Conservation (phyloP, 192 early-diverging fungal genomes). For the Chytriomyces sp. region DNA sequence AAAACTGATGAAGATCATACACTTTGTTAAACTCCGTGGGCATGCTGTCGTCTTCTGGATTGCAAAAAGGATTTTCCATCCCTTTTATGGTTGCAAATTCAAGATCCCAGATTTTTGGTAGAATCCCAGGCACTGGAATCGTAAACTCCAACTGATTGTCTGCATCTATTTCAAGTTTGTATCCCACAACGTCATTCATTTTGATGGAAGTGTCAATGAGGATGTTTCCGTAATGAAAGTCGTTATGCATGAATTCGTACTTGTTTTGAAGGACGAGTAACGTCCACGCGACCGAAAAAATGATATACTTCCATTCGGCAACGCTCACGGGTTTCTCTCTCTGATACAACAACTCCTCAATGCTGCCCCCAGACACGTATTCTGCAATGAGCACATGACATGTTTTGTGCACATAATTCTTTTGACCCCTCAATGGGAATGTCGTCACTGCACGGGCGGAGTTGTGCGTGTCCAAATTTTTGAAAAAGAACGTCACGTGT, state of each 20-base stretch:
- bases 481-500: not conserved
- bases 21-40: not conserved
- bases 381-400: not conserved
- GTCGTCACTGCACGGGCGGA: not conserved
- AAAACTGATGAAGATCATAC: too few species aligned
- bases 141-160: not conserved
- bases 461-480: not conserved
- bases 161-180: not conserved
- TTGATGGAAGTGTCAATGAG: not conserved
- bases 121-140: not conserved
- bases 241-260: not conserved
- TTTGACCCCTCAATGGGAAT: not conserved
- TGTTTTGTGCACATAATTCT: not conserved
- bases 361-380: not conserved
- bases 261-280: not conserved
- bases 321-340: not conserved
- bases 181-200: not conserved
- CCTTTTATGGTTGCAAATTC: not conserved
- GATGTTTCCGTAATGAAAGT: not conserved
- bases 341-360: not conserved
- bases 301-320: not conserved
- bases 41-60: not conserved
- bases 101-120: not conserved
- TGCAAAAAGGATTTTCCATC: not conserved
- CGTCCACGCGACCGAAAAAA: not conserved